Percentiles rank a stretch among this genome's conserved stretches.
Evolutionary conservation across 768 basidiomycete genomes (phyloP).

Genomic region (Termitomyces bulborhizus): DNA sequence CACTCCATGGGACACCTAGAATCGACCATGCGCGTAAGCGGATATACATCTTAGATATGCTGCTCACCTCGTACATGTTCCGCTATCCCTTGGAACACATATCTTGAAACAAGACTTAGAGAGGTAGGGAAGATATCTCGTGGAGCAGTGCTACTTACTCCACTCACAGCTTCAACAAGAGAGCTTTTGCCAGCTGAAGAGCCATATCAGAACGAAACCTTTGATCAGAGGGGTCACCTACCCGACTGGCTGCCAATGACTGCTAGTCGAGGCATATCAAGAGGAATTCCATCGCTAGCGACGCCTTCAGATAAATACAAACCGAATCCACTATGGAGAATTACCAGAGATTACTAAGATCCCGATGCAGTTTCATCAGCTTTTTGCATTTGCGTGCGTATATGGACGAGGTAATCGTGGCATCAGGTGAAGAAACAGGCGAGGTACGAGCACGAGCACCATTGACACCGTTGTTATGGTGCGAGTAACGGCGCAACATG

Average conservation of each 20-base stretch:
- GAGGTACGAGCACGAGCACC: neutral
- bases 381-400: conserved; percentile 2
- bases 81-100: conserved; percentile 54
- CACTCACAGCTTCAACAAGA: conserved; percentile 1
- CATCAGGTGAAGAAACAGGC: neutral
- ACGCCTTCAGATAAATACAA: neutral
- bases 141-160: neutral
- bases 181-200: conserved; percentile 6
- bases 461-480: neutral
- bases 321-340: neutral
- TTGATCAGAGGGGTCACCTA: neutral
- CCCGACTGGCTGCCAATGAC: conserved; percentile 8
- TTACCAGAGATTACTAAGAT: neutral
- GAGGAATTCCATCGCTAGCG: conserved; percentile 1
- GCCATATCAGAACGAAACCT: neutral
- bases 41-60: neutral
- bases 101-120: conserved; percentile 30
- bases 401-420: neutral
- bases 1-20: conserved; percentile 50
- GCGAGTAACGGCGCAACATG: neutral
- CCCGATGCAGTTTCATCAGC: conserved; percentile 4
- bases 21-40: neutral
- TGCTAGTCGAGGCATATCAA: conserved; percentile 6
- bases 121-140: neutral
- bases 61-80: conserved; percentile 49